phyloP scores from a whole-genome alignment of 176 grass and related monocot genomes.

The Elymus sibiricus region DNA sequence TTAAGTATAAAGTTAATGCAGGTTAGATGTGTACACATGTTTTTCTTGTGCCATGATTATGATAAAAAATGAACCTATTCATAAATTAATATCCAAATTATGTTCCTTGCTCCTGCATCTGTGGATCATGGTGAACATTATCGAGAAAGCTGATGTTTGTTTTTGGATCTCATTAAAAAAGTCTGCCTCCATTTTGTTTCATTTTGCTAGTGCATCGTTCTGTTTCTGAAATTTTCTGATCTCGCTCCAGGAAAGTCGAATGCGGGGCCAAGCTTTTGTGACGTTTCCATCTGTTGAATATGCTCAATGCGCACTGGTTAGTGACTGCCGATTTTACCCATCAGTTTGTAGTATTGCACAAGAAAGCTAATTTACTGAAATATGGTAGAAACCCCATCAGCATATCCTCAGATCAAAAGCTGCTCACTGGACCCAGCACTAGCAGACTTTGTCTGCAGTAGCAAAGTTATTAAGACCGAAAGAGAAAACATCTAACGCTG shows the following conservation, averaged over 20 bases:
- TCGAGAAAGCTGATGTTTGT: neutral
- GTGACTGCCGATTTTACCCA: constrained; percentile 5
- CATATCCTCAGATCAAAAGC: neutral
- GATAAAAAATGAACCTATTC: neutral
- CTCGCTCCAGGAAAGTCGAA: constrained; percentile 69
- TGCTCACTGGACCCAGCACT: neutral
- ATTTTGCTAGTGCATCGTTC: neutral
- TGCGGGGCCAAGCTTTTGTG: constrained; percentile 94
- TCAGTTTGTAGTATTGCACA: neutral
- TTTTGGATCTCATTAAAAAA: neutral
- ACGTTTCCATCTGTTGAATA: constrained; percentile 79
- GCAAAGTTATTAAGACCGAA: neutral
- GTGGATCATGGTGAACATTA: neutral
- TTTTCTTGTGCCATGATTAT: neutral
- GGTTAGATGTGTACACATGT: constrained; percentile 37
- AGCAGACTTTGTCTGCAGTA: neutral
- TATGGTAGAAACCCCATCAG: neutral
- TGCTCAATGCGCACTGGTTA: constrained; percentile 66
- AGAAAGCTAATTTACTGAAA: neutral
- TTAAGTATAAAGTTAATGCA: constrained; percentile 92
- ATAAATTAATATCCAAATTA: neutral
- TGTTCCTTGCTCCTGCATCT: neutral
- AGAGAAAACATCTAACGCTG: neutral
- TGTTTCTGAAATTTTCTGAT: constrained; percentile 16
- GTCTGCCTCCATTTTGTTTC: neutral